Base-by-base conservation (phyloP, 73 alveolate genomes). In the Durusdinium trenchii region DNA sequence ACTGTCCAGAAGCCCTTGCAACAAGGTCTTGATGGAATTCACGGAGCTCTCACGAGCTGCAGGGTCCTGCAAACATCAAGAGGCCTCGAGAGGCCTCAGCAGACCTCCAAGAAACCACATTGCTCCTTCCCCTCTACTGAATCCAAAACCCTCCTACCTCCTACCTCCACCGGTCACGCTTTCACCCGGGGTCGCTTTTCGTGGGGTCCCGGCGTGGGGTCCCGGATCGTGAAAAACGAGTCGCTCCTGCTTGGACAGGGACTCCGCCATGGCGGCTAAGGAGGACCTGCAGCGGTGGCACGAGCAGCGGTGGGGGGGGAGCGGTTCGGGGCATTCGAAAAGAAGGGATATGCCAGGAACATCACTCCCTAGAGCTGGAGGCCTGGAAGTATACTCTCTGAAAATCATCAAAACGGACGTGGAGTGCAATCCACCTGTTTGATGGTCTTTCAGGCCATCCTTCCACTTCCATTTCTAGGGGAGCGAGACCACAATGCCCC, bases 211-310 rank as follows among this genome's bases (percentile, higher is more conserved):
- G 23, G 35, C 7, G 84, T 36, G n/a, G n/a, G 7, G 36, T 12
- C 38, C 43, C 18, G 36, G 32, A 10, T 4, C 79, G 38, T 28
- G 79, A 67, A 67, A 67, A 9, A 1, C 20, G 43, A 67, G 12
- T 1, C 23, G 43, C 54, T 84, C 94, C 94, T 84, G 94, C 54
- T 84, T 84, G 94, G 94, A 84, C 52, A 84, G 48, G 78, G 94
- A 84, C 51, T 84, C 94, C 3, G 94, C 94, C 94, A 84, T 84
- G 76, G 94, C 94, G n/a, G 94, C 94, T 51, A 84, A 40, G 18
- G 94, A 84, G 28, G 94, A 84, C 92, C 92, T 82, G 42, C 14
- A 42, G 30, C 18, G 30, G 30, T 60, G n/a, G 18, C n/a, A 32
- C 73, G 30, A 23, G 73, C 30, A 23, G 30, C 73, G 30, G 30